Evolutionary conservation across 345 rosid genomes (phyloP), one percentile per base, ranked within the genome.

Genomic region (Excoecaria agallocha): DNA sequence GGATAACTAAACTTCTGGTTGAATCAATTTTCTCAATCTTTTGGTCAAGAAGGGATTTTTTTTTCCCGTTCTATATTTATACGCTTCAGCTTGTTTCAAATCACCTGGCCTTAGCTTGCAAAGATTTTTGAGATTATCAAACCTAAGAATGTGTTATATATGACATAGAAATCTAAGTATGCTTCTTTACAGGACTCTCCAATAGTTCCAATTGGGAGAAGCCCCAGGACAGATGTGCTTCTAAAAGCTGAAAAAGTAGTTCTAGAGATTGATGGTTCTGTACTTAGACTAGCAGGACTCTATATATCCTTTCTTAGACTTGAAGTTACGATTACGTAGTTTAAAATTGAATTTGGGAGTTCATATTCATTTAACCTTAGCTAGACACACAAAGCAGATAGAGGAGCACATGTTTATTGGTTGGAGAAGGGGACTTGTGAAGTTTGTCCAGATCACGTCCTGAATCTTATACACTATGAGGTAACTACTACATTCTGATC

Each of bases 401-500:
- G 91, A 85, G 99, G 99, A 70, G 97, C 99, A 11, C 99, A 95
- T 86, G 55, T 68, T 45, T 95, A 89, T 79, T 95, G 96, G 96
- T 86, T 95, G 80, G 70, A 78, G 82, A 95, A 90, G 82, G 96
- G 88, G 59, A 89, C 87, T 24, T 48, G 82, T 6, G 98, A 95
- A 51, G 49, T 74, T 81, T 91, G 91, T 74, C 98, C 99, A 0
- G 99, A 91, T 86, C 96, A 90, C 84, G 85, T 95, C 74, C 81
- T 95, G 54, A 95, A 95, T 88, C 93, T 95, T 62, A 91, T 95
- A 65, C 98, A 95, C 82, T 93, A 95, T 68, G 99, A 93, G 98
- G 99, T 91, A 78, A 64, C 43, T n/a, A 12, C 38, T 24, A 64
- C 63, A 9, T 68, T 55, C 16, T 62, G 43, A 46, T 61, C 59